Conservation (phyloP, 2,329 filamentous ascomycete species). For the Byssothecium circinans region DNA sequence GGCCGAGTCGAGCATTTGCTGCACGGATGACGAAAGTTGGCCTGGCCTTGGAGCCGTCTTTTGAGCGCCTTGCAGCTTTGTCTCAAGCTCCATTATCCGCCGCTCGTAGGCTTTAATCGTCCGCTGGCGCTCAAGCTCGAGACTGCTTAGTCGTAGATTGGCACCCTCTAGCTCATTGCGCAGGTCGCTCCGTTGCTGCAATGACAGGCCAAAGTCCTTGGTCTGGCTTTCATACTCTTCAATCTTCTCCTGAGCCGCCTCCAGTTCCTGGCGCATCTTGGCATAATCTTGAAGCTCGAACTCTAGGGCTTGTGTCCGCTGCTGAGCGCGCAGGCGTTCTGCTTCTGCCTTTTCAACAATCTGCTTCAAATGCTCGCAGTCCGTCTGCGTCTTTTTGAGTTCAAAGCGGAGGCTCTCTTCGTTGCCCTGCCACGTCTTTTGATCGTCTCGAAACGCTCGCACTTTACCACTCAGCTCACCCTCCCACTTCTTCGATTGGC, state of each 20-base stretch:
- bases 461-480: constrained; percentile 69
- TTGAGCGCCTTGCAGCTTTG: constrained; percentile 29
- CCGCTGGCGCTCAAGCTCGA: constrained; percentile 55
- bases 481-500: constrained; percentile 77
- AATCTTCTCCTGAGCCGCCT: constrained; percentile 37
- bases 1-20: constrained; percentile 53
- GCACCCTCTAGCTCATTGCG: constrained; percentile 62
- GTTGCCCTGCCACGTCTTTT: constrained; percentile 64
- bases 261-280: constrained; percentile 34
- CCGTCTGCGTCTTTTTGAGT: constrained; percentile 59
- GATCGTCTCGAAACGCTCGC: constrained; percentile 67
- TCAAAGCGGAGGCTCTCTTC: constrained; percentile 60
- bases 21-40: constrained; percentile 44
- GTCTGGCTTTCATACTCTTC: constrained; percentile 31
- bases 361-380: constrained; percentile 65
- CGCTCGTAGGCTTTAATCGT: constrained; percentile 51
- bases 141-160: constrained; percentile 58
- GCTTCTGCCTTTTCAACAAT: constrained; percentile 71
- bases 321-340: constrained; percentile 58
- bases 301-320: constrained; percentile 58
- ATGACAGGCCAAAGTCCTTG: constrained; percentile 54
- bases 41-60: constrained; percentile 30
- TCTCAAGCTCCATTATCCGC: constrained; percentile 52
- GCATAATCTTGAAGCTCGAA: constrained; percentile 66
- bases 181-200: constrained; percentile 61